phyloP scores from a whole-genome alignment of 2,329 filamentous ascomycete species.

The Stagonosporopsis cucurbitacearum region DNA sequence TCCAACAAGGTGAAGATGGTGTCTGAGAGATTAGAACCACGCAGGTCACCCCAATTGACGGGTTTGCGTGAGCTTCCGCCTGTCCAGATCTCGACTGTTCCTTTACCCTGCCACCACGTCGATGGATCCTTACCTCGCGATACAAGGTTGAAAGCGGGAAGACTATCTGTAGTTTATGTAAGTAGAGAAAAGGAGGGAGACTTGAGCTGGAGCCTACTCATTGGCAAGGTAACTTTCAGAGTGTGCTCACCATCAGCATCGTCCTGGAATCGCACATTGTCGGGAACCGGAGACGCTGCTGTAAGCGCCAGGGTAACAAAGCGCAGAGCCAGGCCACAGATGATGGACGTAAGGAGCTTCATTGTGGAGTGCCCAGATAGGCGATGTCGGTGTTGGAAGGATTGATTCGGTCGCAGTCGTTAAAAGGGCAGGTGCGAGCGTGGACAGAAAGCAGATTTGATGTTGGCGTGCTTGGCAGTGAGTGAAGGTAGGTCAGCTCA shows the following conservation, averaged over 20 bases:
- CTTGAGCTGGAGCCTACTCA: not conserved
- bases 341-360: not conserved
- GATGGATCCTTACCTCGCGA: not conserved
- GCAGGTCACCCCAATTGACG: conserved; percentile 5
- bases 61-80: not conserved
- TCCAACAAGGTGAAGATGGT: not conserved
- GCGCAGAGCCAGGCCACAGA: not conserved
- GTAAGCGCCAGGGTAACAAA: not conserved
- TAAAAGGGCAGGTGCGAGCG: too few relatives aligned
- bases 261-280: not conserved
- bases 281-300: not conserved
- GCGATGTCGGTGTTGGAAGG: too few relatives aligned
- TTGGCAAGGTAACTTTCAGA: not conserved
- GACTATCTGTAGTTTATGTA: not conserved
- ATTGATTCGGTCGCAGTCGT: too few relatives aligned
- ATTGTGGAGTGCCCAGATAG: not conserved
- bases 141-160: not conserved
- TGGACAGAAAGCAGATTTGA: too few relatives aligned
- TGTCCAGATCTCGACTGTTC: conserved; percentile 3
- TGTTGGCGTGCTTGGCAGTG: too few relatives aligned
- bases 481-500: too few relatives aligned
- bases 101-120: not conserved
- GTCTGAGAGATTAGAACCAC: not conserved
- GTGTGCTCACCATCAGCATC: not conserved
- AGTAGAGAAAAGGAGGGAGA: not conserved